Conservation (phyloP, 192 early-diverging fungal genomes). For the Fimicolochytrium jonesii region DNA sequence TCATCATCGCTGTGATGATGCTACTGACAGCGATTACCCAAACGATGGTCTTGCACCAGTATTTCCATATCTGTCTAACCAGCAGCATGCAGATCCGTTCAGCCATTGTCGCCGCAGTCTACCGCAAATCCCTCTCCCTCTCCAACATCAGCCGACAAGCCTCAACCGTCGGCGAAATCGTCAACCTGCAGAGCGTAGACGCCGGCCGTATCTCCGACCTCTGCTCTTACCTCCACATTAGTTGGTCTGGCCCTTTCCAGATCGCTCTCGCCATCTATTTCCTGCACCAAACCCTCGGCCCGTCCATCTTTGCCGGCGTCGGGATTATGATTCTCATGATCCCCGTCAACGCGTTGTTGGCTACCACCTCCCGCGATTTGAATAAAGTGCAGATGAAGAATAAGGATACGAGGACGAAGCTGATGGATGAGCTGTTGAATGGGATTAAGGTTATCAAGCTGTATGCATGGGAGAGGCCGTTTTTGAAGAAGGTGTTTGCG, state of each 20-base stretch:
- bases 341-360: conserved; percentile 70
- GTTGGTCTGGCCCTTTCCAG: conserved; percentile 75
- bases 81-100: conserved; percentile 70
- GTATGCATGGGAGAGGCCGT: conserved; percentile 88
- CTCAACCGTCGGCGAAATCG: conserved; percentile 77
- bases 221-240: conserved; percentile 17
- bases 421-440: conserved; percentile 82
- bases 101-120: conserved; percentile 76
- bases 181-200: conserved; percentile 53
- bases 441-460: conserved; percentile 93
- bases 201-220: conserved; percentile 26
- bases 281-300: conserved; percentile 76
- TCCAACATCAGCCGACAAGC: conserved; percentile 73
- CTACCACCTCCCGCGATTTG: conserved; percentile 58
- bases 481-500: conserved; percentile 62
- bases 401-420: conserved; percentile 68
- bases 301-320: conserved; percentile 80
- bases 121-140: conserved; percentile 76
- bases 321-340: conserved; percentile 75
- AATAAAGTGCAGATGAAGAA: conserved; percentile 82
- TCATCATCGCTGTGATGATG: conserved; percentile 80
- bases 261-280: conserved; percentile 70
- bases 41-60: conserved; percentile 81
- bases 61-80: conserved; percentile 78
- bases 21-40: conserved; percentile 67